Evolutionary conservation across 2,329 filamentous ascomycete species (phyloP), one percentile per base, ranked within the genome.

Genomic region (Aspergillus melleus): DNA sequence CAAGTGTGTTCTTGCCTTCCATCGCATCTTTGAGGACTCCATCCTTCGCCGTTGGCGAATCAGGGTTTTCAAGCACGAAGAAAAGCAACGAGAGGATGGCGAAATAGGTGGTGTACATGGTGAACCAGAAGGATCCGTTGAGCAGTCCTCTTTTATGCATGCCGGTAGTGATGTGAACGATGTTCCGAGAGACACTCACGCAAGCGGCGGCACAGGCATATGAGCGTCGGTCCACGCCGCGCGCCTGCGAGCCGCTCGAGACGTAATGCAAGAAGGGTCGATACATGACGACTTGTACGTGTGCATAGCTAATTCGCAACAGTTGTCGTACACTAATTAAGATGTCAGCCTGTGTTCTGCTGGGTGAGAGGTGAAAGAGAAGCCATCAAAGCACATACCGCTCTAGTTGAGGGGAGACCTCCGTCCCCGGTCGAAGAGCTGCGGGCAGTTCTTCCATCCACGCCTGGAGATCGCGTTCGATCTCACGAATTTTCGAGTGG

Each of bases 1-100:
- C 86, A 61, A 98, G 85, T 63, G 93, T 91, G 64, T 94, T 89
- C 70, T 90, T 90, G 19, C 94, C 95, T 63, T 92, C 90, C 61
- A 88, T 84, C 0, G 93, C 94, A 76, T 98, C 94, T 55, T 88
- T 88, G 61, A 97, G 80, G 22, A 97, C 89, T 22, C 76, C 75
- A 62, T 96, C 92, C 54, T 89, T 84, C 46, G 84, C 85, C 2
- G 83, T 85, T 0, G 82, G 77, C 54, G 81, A 86, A 58, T 86
- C 83, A 1, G 85, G 85, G 60, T 88, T 88, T 72, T 88, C 86
- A 12, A 88, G 77, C 9, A 86, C 85, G 66, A 86, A 88, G 66
- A 86, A 88, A 10, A 88, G 77, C 56, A 88, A 77, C 0, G 86
- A 86, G 39, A 89, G 73, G 58, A 88, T 87, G 14, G 86, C 84